phyloP scores from a whole-genome alignment of 495 filamentous ascomycete genomes.

The Thermochaetoides thermophila region DNA sequence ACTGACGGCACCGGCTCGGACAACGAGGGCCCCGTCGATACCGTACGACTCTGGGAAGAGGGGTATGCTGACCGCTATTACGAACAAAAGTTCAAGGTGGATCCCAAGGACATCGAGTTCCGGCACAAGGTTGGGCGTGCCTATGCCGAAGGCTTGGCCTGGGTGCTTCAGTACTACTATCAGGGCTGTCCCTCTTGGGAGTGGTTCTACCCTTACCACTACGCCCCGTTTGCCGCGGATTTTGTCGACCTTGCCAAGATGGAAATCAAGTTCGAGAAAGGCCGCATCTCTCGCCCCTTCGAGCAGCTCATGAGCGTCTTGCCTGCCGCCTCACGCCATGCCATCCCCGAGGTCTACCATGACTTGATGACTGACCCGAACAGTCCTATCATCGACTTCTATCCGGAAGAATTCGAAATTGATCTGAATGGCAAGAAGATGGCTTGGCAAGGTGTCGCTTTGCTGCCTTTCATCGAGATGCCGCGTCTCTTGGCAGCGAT shows the following conservation, averaged over 20 bases:
- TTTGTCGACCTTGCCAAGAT: slow-evolving; percentile 75
- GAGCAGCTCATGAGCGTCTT: slow-evolving; percentile 98
- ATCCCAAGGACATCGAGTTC: slow-evolving; percentile 68
- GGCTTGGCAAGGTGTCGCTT: slow-evolving; percentile 89
- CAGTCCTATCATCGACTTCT: slow-evolving; percentile 92
- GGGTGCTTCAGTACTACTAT: slow-evolving; percentile 97
- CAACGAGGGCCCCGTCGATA: slow-evolving; percentile 53
- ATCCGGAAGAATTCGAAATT: slow-evolving; percentile 82
- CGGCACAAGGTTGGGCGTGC: slow-evolving; percentile 79
- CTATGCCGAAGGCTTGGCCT: slow-evolving; percentile 94
- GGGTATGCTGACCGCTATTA: slow-evolving; percentile 95
- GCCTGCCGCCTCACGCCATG: slow-evolving; percentile 80
- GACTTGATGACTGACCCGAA: slow-evolving; percentile 72
- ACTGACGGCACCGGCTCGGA: slow-evolving; percentile 36
- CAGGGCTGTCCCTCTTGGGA: slow-evolving; percentile 97
- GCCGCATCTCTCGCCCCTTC: slow-evolving; percentile 76
- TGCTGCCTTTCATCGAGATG: slow-evolving; percentile 95
- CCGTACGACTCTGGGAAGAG: slow-evolving; percentile 83
- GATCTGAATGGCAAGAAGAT: slow-evolving; percentile 98
- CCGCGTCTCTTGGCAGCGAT: slow-evolving; percentile 72
- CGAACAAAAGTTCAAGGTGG: slow-evolving; percentile 88
- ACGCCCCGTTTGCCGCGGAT: slow-evolving; percentile 92
- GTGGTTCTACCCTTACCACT: slow-evolving; percentile 98
- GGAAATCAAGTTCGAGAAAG: slow-evolving; percentile 70
- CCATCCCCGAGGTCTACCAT: slow-evolving; percentile 77